Evolutionary conservation across 148 eudicot species (phyloP).

Genomic region (Beta vulgaris): DNA sequence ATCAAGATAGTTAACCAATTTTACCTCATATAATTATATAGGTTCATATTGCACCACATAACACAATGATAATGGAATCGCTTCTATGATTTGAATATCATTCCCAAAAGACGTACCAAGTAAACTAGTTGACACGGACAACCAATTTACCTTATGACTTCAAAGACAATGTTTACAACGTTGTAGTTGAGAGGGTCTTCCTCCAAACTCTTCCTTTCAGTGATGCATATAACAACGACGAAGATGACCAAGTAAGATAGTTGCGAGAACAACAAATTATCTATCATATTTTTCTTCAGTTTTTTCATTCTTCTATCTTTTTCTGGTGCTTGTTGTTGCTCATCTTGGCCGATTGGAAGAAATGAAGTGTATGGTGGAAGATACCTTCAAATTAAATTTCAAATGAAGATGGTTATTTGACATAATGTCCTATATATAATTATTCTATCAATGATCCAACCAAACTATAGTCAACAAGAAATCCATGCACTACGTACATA

Average conservation of each 20-base stretch:
- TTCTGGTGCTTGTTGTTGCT: constrained; percentile 15
- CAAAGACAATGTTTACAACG: constrained; percentile 47
- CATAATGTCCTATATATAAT: too few relatives aligned
- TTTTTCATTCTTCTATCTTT: constrained; percentile 6
- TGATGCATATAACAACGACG: constrained; percentile 49
- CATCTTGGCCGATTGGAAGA: constrained; percentile 31
- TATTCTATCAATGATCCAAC: too few relatives aligned
- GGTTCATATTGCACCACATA: too few relatives aligned
- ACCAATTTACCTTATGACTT: constrained; percentile 56
- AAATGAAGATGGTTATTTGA: too few relatives aligned
- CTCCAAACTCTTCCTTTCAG: constrained; percentile 46
- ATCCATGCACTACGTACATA: too few relatives aligned
- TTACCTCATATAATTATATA: too few relatives aligned
- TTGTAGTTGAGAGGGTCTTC: constrained; percentile 64
- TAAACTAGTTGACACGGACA: too few relatives aligned
- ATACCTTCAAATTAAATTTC: constrained; percentile 49
- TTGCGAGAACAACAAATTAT: constrained; percentile 48
- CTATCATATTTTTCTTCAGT: constrained; percentile 9
- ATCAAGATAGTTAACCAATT: too few relatives aligned
- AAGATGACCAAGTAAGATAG: constrained; percentile 46
- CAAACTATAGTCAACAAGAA: too few relatives aligned
- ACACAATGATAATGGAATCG: too few relatives aligned
- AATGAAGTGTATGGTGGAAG: constrained; percentile 56
- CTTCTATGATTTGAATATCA: too few relatives aligned
- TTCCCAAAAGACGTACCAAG: too few relatives aligned